phyloP scores from a whole-genome alignment of 192 early-diverging fungal genomes.

The Backusella parvicylindrica region DNA sequence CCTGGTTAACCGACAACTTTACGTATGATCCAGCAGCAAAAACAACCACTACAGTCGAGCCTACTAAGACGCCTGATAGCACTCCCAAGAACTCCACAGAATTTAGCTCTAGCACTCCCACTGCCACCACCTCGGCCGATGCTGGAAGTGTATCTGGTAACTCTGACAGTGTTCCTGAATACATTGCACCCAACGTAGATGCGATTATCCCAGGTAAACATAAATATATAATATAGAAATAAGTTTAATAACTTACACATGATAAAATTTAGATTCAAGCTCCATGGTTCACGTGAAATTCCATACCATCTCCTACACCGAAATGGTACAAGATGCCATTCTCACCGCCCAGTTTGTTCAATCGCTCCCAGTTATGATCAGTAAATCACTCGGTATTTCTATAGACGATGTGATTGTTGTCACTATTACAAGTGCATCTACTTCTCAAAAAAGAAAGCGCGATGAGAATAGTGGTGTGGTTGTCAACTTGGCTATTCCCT shows the following conservation, averaged over 20 bases:
- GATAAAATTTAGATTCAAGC: background rate
- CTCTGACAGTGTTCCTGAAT: constrained; percentile 12
- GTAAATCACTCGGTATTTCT: constrained; percentile 3
- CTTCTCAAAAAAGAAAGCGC: background rate
- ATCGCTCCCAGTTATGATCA: constrained; percentile 16
- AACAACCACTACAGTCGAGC: background rate
- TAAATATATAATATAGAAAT: too few species aligned
- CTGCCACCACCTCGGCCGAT: background rate
- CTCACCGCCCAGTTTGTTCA: constrained; percentile 31
- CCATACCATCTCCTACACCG: constrained; percentile 20
- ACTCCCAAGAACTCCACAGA: background rate
- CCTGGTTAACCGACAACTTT: constrained; percentile 15
- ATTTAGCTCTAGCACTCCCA: background rate
- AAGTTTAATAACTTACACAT: too few species aligned
- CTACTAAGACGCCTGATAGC: background rate
- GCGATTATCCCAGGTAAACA: constrained; percentile 15
- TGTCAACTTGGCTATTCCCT: constrained; percentile 25
- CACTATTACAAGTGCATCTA: constrained; percentile 10
- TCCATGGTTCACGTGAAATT: constrained; percentile 18
- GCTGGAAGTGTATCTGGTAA: background rate
- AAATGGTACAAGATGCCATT: constrained; percentile 25
- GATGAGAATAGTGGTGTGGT: constrained; percentile 5
- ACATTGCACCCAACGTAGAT: constrained; percentile 27
- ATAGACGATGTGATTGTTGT: constrained; percentile 27
- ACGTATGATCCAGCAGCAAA: background rate